Conservation (phyloP, 768 basidiomycete genomes). For the Rickenella mellea region DNA sequence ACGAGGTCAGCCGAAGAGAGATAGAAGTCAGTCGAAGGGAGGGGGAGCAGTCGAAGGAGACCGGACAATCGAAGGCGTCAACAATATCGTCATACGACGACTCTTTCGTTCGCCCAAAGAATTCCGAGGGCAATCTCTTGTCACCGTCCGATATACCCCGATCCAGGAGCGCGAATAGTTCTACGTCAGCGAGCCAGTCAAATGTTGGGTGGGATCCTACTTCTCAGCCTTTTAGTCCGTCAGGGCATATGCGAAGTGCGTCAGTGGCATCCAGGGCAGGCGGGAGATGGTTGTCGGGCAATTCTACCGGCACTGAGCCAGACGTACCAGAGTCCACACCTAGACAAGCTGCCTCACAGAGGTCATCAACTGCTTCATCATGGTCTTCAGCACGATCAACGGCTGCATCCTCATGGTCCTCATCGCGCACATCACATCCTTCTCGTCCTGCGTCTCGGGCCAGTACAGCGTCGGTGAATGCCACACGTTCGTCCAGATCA, state of each 20-base stretch:
- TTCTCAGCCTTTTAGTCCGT: slow-evolving; percentile 18
- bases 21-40: slow-evolving; percentile 16
- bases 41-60: slow-evolving; percentile 18
- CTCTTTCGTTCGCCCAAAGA: slow-evolving; percentile 14
- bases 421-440: slow-evolving; percentile 7
- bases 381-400: slow-evolving; percentile 15
- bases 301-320: too few species aligned
- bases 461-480: slow-evolving; percentile 8
- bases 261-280: slow-evolving; percentile 7
- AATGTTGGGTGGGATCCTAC: slow-evolving; percentile 15
- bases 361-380: too few species aligned
- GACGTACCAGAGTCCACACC: too few species aligned
- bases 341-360: too few species aligned
- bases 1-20: slow-evolving; percentile 5
- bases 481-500: slow-evolving; percentile 17
- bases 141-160: slow-evolving; percentile 11
- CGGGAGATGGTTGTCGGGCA: too few species aligned
- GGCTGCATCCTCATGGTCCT: slow-evolving; percentile 19
- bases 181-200: slow-evolving; percentile 8
- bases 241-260: slow-evolving; percentile 4
- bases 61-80: slow-evolving; percentile 3
- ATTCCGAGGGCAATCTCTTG: slow-evolving; percentile 15
- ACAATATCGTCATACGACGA: slow-evolving; percentile 5
- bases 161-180: slow-evolving; percentile 8
- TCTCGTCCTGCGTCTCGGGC: slow-evolving; percentile 14